Conservation (phyloP, 225 moss, liverwort and hornwort species). For the Marchantia polymorpha region DNA sequence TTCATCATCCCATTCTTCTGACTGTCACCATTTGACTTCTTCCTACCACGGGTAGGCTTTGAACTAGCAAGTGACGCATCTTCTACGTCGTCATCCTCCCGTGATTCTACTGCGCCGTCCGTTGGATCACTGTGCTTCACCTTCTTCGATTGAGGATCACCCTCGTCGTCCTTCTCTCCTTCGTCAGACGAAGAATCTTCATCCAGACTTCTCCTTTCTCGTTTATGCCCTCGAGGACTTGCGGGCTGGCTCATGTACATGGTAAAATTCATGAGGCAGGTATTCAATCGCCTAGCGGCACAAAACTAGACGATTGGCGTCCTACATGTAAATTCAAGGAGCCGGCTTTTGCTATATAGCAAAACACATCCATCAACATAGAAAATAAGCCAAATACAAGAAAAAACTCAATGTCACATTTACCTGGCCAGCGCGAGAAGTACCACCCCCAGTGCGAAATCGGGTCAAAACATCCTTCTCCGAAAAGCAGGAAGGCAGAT, state of each 20-base stretch:
- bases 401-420: neutral
- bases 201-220: slow-evolving; percentile 80
- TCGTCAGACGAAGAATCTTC: slow-evolving; percentile 70
- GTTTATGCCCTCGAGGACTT: slow-evolving; percentile 80
- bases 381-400: neutral
- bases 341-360: neutral
- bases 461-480: slow-evolving; percentile 69
- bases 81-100: slow-evolving; percentile 46
- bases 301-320: too few relatives aligned
- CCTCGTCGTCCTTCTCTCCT: slow-evolving; percentile 66
- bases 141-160: slow-evolving; percentile 68
- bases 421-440: slow-evolving; percentile 72
- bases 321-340: too few relatives aligned
- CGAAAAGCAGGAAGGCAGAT: slow-evolving; percentile 85
- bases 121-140: slow-evolving; percentile 40
- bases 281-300: too few relatives aligned
- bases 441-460: slow-evolving; percentile 47
- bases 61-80: slow-evolving; percentile 35
- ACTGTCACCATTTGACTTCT: slow-evolving; percentile 60
- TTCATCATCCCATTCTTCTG: slow-evolving; percentile 74
- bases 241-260: slow-evolving; percentile 54
- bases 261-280: neutral
- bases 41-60: slow-evolving; percentile 54
- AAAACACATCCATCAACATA: neutral
- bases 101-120: slow-evolving; percentile 21